Evolutionary conservation across 2,329 filamentous ascomycete species (phyloP).

Genomic region (Fusarium sp.): DNA sequence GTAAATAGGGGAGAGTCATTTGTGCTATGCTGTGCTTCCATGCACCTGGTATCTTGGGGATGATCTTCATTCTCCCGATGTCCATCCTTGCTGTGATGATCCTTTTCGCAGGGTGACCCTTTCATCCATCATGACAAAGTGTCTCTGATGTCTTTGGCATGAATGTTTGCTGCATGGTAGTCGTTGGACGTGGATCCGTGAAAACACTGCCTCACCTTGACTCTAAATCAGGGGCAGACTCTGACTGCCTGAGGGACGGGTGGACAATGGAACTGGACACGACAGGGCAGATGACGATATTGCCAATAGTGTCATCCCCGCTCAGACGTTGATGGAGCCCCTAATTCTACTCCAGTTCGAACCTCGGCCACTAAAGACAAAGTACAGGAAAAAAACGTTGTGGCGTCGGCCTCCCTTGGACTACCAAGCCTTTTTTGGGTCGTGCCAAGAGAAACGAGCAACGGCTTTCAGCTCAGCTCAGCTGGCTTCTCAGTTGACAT

Average conservation of each 20-base stretch:
- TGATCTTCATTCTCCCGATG: not conserved
- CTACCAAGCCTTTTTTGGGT: constrained; percentile 32
- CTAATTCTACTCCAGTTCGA: constrained; percentile 27
- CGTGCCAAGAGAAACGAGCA: constrained; percentile 38
- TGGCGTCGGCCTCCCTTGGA: constrained; percentile 39
- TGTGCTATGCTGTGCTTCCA: not conserved
- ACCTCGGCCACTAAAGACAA: constrained; percentile 39
- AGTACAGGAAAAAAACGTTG: constrained; percentile 44
- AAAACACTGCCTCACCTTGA: not conserved
- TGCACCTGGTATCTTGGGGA: not conserved
- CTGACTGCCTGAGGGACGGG: not conserved
- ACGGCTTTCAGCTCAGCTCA: constrained; percentile 48
- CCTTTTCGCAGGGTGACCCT: not conserved
- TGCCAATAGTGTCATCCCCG: constrained; percentile 44
- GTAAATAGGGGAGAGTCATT: not conserved
- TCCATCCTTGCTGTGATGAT: not conserved
- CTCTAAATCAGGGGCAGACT: constrained; percentile 11
- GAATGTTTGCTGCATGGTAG: not conserved
- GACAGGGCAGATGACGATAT: constrained; percentile 38
- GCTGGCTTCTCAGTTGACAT: constrained; percentile 34
- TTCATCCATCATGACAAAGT: not conserved
- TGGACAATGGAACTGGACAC: not conserved
- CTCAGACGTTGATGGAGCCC: constrained; percentile 40
- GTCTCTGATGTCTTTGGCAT: not conserved
- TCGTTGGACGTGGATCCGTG: not conserved